Conservation (phyloP, 2,329 filamentous ascomycete genomes). For the Pseudogymnoascus sp. region DNA sequence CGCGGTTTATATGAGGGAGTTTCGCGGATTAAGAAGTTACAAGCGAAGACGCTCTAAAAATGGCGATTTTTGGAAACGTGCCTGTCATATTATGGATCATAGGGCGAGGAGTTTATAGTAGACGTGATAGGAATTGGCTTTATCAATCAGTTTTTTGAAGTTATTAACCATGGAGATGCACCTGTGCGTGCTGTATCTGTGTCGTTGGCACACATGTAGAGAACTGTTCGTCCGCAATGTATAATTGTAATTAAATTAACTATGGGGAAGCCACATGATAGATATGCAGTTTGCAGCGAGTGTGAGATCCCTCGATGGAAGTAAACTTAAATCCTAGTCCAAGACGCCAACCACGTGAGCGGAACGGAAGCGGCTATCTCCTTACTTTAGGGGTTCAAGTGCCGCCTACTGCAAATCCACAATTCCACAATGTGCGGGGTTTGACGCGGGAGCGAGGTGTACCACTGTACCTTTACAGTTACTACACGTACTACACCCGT, state of each 20-base stretch:
- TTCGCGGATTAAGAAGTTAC: conserved; percentile 79
- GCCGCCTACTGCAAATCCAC: not conserved
- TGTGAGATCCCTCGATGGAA: not conserved
- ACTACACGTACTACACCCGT: not conserved
- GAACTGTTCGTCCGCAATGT: not conserved
- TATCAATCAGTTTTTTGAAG: not conserved
- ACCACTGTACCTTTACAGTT: not conserved
- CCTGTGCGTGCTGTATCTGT: not conserved
- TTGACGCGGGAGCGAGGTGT: conserved; percentile 2
- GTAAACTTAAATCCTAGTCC: not conserved
- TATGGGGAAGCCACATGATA: not conserved
- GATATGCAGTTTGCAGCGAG: not conserved
- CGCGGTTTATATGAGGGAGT: conserved; percentile 84
- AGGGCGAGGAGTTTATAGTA: conserved; percentile 4
- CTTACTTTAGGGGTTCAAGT: conserved; percentile 3
- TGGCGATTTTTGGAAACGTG: not conserved
- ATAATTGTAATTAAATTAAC: not conserved
- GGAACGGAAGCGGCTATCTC: conserved; percentile 7
- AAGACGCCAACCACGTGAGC: not conserved
- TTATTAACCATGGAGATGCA: not conserved
- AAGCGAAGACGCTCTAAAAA: conserved; percentile 48
- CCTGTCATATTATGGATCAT: conserved; percentile 7
- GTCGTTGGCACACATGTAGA: not conserved
- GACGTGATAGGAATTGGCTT: not conserved
- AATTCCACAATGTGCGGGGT: conserved; percentile 7